Conservation (phyloP, 768 basidiomycete genomes). For the Brasilioporus rufonigricans region DNA sequence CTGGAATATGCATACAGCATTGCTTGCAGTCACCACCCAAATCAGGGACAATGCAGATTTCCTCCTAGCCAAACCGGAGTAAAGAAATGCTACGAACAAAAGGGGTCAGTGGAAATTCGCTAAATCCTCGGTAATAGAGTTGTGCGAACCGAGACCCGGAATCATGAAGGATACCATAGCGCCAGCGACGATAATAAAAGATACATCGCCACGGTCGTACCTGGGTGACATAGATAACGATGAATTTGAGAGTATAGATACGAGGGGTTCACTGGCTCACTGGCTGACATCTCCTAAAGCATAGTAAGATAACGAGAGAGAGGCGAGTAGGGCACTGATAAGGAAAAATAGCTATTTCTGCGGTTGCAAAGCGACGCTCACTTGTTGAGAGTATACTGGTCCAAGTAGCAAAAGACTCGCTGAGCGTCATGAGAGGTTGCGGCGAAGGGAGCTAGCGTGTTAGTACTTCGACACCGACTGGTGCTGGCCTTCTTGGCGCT, state of each 20-base stretch:
- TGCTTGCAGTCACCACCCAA: conserved; percentile 70
- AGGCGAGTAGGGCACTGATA: conserved; percentile 5
- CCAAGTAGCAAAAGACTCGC: not conserved
- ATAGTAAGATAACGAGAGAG: conserved; percentile 5
- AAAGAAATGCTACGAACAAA: conserved; percentile 55
- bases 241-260: conserved; percentile 3
- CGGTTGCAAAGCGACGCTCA: conserved; percentile 8
- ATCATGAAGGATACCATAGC: conserved; percentile 78
- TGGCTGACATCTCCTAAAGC: conserved; percentile 24
- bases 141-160: conserved; percentile 59
- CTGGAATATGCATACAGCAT: conserved; percentile 74
- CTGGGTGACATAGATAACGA: conserved; percentile 30
- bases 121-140: not conserved
- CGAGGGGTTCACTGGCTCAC: conserved; percentile 21
- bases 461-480: not conserved
- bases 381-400: conserved; percentile 4
- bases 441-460: not conserved
- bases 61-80: conserved; percentile 68
- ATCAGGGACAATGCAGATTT: conserved; percentile 72
- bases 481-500: not conserved
- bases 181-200: conserved; percentile 67
- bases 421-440: conserved; percentile 11
- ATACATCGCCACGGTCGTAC: conserved; percentile 68
- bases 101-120: not conserved
- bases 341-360: not conserved